A percentile compares a stretch with the other conserved stretches of the same genome.
Conservation (phyloP, 306 rosid species). For the Trichosanthes cucumerina region DNA sequence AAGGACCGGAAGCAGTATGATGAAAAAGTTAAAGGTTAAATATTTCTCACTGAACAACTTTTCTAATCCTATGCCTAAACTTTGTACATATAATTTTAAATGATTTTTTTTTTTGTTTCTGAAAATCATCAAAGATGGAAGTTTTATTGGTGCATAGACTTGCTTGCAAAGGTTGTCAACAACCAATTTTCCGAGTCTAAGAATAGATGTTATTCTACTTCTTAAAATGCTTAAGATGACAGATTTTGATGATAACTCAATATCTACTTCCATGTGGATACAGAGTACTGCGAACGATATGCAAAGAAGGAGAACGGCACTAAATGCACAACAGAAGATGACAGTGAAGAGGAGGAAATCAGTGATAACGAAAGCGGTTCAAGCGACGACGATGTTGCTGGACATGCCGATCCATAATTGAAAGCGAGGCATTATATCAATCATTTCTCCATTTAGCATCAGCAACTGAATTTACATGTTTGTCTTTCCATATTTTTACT, state of each 20-base stretch:
- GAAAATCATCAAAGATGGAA: background rate
- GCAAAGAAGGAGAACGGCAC: slow-evolving; percentile 70
- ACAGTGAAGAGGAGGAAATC: slow-evolving; percentile 60
- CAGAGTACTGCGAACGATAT: slow-evolving; percentile 91
- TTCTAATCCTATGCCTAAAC: background rate
- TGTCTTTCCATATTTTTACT: slow-evolving; percentile 13
- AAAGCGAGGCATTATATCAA: background rate
- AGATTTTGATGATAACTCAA: background rate
- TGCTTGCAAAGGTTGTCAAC: background rate
- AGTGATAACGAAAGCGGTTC: slow-evolving; percentile 61
- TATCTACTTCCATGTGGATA: slow-evolving; percentile 16
- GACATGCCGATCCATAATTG: slow-evolving; percentile 64
- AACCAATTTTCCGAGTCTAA: background rate
- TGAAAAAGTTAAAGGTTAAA: slow-evolving; percentile 89
- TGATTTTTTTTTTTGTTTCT: background rate
- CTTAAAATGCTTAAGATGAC: background rate
- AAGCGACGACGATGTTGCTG: slow-evolving; percentile 82
- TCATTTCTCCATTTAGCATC: slow-evolving; percentile 21
- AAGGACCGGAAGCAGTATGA: slow-evolving; percentile 81
- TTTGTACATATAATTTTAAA: background rate
- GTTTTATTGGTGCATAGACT: background rate
- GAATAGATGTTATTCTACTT: background rate
- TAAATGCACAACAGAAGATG: slow-evolving; percentile 58
- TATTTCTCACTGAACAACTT: background rate
- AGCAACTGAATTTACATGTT: slow-evolving; percentile 23